Evolutionary conservation across 768 basidiomycete genomes (phyloP), one percentile per base, ranked within the genome.

Genomic region (Tremella fuciformis): DNA sequence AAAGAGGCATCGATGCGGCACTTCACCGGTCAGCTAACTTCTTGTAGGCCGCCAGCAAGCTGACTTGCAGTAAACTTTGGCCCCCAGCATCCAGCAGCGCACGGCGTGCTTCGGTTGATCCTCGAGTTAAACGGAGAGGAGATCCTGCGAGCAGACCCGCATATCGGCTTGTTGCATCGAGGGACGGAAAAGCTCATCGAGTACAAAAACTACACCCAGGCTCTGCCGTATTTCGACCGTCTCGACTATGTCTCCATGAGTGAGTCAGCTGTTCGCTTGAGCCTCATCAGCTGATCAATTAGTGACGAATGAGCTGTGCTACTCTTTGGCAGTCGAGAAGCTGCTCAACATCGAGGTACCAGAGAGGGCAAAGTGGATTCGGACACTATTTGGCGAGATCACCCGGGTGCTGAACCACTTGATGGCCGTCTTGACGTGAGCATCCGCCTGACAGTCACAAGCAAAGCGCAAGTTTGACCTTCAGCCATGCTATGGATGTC

Each of bases 191-290:
- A 98, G 78, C 83, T 99, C 52, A 98, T 98, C 63, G 96, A 98
- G 78, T 94, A 92, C 83, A 99, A 99, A 81, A 97, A 87, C 0
- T 98, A 98, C 74, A 89, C 86, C 4, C 96, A 99, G 80, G 96
- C 96, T 0, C 80, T 98, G 18, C 96, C 96, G 1, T 98, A 99
- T 80, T 99, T 99, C 75, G 96, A 99, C 77, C 91, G 96, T 69
- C 83, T 98, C 59, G 96, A 99, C 81, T 99, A 99, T 69, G 94
- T 98, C 54, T 97, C 94, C 50, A 98, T 97, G 96, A 99, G 91
- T 93, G 71, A 46, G 89, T 80, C 29, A 18, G 15, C 16, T 39
- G n/a, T 38, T 11, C 7, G 4, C 16, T 38, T 37, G 50, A 41
- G 56, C 13, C 13, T 29, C 47, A 42, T 41, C n/a, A 40, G 46